Evolutionary conservation across 768 basidiomycete genomes (phyloP), one percentile per base, ranked within the genome.

Genomic region (Cystofilobasidium bisporidii): DNA sequence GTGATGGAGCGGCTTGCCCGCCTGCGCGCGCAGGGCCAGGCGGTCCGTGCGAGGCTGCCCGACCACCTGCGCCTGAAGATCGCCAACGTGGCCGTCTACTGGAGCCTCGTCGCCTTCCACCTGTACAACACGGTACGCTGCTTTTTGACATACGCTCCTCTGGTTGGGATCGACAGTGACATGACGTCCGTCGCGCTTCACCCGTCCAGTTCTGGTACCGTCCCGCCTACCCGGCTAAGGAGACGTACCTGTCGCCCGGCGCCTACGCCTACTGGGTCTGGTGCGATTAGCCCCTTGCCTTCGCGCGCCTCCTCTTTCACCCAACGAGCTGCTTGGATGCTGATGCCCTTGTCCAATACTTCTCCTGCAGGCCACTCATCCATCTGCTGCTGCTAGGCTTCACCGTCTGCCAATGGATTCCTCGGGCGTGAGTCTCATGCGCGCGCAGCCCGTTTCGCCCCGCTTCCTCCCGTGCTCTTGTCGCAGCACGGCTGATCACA

Each of bases 221-320:
- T 26, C 60, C 60, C 11, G 60, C 8, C 3, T 63, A 47, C 43
- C 61, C 67, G 12, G 28, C 63, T 55, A 90, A 90, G 76, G 86
- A 88, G 72, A 96, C 93, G 0, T 97, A 92, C 77, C 80, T 98
- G 67, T 96, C 92, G 1, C 94, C 94, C n/a, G 89, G 90, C 30
- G 85, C 86, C 32, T 96, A 88, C 85, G 87, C 89, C 1, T 94
- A 91, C 80, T 83, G 87, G 79, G 87, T 92, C 75, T 94, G 91
- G 90, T 43, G 43, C 5, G 43, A 41, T 87, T 64, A 48, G 81
- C 75, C 40, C 18, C 38, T 17, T 33, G n/a, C n/a, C n/a, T n/a
- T n/a, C n/a, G n/a, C n/a, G n/a, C n/a, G 30, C 6, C 50, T n/a
- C 20, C 24, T 57, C 28, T 58, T 53, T n/a, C 33, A 41, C 41